Conservation (phyloP, 2,329 filamentous ascomycete genomes). For the Colletotrichum noveboracense region DNA sequence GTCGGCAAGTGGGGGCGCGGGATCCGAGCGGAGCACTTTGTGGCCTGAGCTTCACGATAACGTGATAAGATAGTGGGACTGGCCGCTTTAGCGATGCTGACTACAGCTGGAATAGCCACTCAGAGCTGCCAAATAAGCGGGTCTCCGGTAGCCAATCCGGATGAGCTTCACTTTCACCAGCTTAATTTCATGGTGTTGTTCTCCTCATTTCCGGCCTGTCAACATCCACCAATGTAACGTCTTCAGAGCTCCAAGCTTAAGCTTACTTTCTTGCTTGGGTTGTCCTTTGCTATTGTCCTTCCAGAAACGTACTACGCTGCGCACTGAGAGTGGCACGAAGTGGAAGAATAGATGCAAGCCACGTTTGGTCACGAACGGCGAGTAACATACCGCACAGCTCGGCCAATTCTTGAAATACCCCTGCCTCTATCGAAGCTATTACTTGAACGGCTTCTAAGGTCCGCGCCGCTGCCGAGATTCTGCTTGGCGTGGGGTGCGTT, state of each 20-base stretch:
- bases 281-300: background rate
- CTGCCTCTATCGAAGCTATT: background rate
- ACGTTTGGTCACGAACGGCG: background rate
- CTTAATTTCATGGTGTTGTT: background rate
- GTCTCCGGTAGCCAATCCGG: background rate
- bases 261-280: background rate
- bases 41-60: background rate
- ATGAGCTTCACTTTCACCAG: background rate
- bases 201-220: background rate
- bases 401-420: background rate
- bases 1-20: background rate
- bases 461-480: background rate
- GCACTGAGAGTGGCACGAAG: background rate
- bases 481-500: background rate
- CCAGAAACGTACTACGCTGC: background rate
- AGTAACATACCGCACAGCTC: background rate
- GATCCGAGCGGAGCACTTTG: background rate
- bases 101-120: background rate
- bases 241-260: background rate
- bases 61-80: background rate
- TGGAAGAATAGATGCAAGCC: background rate
- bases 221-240: background rate
- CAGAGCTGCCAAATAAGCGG: rapidly evolving
- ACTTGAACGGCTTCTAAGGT: background rate
- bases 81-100: background rate